These are phyloP conservation scores for Boletus tomentosulus DNA, from an alignment of 768 basidiomycete species.

Conservation along the genomic window DNA sequence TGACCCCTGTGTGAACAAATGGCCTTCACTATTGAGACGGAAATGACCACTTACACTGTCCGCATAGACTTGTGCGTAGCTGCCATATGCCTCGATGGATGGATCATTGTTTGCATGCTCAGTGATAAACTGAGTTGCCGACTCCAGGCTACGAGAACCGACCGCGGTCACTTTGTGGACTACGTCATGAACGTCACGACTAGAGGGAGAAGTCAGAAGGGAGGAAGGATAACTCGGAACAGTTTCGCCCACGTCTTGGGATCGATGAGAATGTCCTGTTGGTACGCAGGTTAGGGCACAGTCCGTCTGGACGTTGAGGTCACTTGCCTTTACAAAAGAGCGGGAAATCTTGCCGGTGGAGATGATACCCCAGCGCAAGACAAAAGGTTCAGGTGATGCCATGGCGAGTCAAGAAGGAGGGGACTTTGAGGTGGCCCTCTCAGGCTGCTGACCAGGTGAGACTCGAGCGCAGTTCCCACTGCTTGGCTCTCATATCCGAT, in stretches of 20 bases:
- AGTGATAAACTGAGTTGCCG: slow-evolving; percentile 67
- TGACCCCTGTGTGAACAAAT: neutral
- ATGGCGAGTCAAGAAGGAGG: slow-evolving; percentile 5
- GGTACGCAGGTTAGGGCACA: neutral
- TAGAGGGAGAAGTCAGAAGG: slow-evolving; percentile 22
- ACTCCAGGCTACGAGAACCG: slow-evolving; percentile 68
- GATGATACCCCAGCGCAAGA: slow-evolving; percentile 82
- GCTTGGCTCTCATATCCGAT: neutral
- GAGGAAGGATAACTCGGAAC: neutral
- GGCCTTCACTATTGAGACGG: neutral
- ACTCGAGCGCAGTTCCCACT: neutral
- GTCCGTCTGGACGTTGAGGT: neutral
- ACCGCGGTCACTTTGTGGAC: slow-evolving; percentile 68
- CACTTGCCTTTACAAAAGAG: slow-evolving; percentile 59
- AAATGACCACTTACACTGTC: slow-evolving; percentile 49
- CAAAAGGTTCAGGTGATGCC: slow-evolving; percentile 33
- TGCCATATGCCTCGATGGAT: slow-evolving; percentile 63
- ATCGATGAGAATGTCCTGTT: slow-evolving; percentile 70
- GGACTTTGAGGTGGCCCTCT: neutral
- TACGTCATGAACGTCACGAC: slow-evolving; percentile 64
- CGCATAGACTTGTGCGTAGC: slow-evolving; percentile 69
- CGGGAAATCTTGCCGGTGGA: slow-evolving; percentile 74
- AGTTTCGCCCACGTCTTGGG: slow-evolving; percentile 57
- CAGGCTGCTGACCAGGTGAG: slow-evolving; percentile 5
- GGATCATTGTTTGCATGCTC: slow-evolving; percentile 46